A percentile compares a stretch with the other conserved stretches of the same genome.
Evolutionary conservation across 805 yeast species (phyloP).

Genomic region (Kodamaea neixiangensis): DNA sequence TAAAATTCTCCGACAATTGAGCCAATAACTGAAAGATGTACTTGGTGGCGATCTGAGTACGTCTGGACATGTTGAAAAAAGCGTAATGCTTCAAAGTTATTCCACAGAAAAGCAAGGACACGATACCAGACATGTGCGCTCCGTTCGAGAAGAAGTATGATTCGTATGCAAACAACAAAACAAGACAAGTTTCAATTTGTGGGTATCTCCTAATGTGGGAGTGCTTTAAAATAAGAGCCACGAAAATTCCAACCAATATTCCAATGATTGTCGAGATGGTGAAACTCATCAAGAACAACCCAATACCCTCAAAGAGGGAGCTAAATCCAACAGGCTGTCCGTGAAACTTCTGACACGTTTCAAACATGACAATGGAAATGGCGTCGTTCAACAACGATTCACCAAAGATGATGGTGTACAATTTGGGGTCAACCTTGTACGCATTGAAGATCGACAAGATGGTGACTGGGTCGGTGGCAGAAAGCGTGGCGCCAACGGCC

Average conservation of each 20-base stretch:
- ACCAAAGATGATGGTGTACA: conserved; percentile 96
- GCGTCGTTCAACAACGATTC: conserved; percentile 96
- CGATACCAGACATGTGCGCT: conserved; percentile 99
- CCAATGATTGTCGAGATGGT: conserved; percentile 91
- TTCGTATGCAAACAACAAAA: conserved; percentile 87
- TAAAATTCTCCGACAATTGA: conserved; percentile 93
- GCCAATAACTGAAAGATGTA: conserved; percentile 93
- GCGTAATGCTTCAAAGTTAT: conserved; percentile 97
- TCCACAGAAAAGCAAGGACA: conserved; percentile 91
- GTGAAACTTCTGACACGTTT: conserved; percentile 94
- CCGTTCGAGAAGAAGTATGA: conserved; percentile 98
- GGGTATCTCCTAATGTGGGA: conserved; percentile 92
- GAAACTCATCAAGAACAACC: conserved; percentile 89
- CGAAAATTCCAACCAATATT: conserved; percentile 78
- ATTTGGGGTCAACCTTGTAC: conserved; percentile 95
- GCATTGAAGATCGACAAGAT: conserved; percentile 95
- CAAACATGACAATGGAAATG: conserved; percentile 97
- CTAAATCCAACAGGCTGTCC: conserved; percentile 74
- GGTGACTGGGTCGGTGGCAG: conserved; percentile 99
- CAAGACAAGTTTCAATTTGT: conserved; percentile 94
- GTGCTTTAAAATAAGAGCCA: conserved; percentile 88
- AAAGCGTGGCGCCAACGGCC: conserved; percentile 95
- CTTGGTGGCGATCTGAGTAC: conserved; percentile 95
- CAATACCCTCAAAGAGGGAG: conserved; percentile 90
- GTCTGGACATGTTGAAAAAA: conserved; percentile 93